Conservation (phyloP, 495 filamentous ascomycete species). For the Cercophora samala region DNA sequence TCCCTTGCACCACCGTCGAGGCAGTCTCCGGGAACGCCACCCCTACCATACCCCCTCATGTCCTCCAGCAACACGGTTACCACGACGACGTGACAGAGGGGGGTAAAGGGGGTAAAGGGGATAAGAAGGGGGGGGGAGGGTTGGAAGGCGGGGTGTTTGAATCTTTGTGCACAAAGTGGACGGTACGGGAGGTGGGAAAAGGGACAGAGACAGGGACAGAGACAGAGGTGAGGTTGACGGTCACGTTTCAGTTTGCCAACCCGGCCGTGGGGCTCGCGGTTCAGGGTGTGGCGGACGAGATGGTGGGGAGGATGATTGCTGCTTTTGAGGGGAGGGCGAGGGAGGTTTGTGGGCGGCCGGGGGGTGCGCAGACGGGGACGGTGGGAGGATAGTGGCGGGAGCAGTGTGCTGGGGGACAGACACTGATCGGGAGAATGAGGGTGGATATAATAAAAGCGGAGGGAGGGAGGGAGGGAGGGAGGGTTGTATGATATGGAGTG, state of each 20-base stretch:
- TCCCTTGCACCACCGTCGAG: conserved; percentile 64
- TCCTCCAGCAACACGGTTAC: conserved; percentile 41
- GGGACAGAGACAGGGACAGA: conserved; percentile 39
- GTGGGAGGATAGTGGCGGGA: too few relatives aligned
- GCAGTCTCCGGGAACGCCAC: conserved; percentile 64
- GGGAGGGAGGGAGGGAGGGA: too few relatives aligned
- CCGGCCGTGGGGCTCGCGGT: conserved; percentile 78
- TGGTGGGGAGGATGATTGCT: conserved; percentile 83
- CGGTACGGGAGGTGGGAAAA: conserved; percentile 39
- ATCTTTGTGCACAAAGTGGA: conserved; percentile 75
- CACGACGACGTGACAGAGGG: conserved; percentile 10
- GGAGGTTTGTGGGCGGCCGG: conserved; percentile 44
- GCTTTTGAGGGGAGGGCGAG: conserved; percentile 83
- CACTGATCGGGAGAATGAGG: too few relatives aligned
- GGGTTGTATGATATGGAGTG: too few relatives aligned
- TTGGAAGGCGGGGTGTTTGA: conserved; percentile 61
- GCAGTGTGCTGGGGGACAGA: too few relatives aligned
- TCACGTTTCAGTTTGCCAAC: conserved; percentile 81
- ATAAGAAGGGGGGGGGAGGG: conserved; percentile 22
- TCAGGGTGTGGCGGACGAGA: conserved; percentile 72
- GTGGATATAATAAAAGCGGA: too few relatives aligned
- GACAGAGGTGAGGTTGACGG: conserved; percentile 68
- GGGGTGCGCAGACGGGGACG: neutral
- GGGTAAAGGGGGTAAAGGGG: neutral
- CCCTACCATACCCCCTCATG: conserved; percentile 38